A percentile compares a stretch with the other conserved stretches of the same genome.
phyloP scores from a whole-genome alignment of 345 rosid species.

The Ceriops decandra region DNA sequence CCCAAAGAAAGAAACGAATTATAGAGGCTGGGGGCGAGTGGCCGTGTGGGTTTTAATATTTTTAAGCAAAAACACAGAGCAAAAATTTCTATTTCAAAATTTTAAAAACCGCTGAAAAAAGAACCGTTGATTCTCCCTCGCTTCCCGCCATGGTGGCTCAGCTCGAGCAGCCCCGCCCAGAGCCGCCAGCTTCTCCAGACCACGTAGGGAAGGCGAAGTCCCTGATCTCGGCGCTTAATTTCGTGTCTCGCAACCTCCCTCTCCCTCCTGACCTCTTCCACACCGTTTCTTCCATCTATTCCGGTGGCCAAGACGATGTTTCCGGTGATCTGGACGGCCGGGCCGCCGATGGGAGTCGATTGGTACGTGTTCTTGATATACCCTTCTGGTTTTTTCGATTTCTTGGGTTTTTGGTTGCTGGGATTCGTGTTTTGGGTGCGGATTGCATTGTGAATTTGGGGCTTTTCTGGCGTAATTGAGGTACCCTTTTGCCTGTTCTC shows the following conservation, averaged over 20 bases:
- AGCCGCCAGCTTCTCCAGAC: constrained; percentile 25
- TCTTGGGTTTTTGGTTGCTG: constrained; percentile 8
- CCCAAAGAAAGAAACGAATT: constrained; percentile 6
- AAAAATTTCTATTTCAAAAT: background rate
- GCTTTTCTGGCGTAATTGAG: constrained; percentile 14
- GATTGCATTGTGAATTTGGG: constrained; percentile 17
- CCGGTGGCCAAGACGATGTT: constrained; percentile 23
- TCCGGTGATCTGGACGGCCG: constrained; percentile 13
- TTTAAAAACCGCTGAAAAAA: constrained; percentile 22
- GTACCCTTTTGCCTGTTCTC: background rate
- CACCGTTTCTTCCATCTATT: constrained; percentile 67
- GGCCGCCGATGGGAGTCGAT: constrained; percentile 19
- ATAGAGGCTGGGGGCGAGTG: background rate
- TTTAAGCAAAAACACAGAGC: background rate
- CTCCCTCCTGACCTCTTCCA: constrained; percentile 65
- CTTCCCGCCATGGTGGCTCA: constrained; percentile 83
- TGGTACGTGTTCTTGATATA: constrained; percentile 34
- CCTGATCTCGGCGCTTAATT: constrained; percentile 74
- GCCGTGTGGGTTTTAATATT: background rate
- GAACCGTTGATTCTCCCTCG: background rate
- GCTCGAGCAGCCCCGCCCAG: constrained; percentile 41
- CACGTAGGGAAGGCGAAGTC: constrained; percentile 56
- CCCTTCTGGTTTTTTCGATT: constrained; percentile 20
- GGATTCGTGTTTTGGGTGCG: constrained; percentile 11
- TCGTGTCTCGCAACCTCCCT: constrained; percentile 89